Conservation (phyloP, 73 alveolate species). For the Paramecium octaurelia region DNA sequence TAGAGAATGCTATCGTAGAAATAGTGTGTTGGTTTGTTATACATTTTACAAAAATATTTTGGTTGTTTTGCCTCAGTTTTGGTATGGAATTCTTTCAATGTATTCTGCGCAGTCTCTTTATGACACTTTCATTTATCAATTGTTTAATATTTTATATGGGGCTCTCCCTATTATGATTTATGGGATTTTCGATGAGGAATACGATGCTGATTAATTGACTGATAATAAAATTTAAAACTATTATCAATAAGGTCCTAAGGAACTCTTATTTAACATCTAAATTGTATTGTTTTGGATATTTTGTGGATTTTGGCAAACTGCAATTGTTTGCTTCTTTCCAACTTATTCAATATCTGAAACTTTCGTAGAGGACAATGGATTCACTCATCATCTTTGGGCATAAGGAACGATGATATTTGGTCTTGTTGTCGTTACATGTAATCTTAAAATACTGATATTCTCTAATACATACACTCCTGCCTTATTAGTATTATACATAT, state of each 20-base stretch:
- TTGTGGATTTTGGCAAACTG: constrained; percentile 48
- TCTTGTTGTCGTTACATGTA: constrained; percentile 82
- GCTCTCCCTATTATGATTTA: constrained; percentile 86
- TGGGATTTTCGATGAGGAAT: constrained; percentile 90
- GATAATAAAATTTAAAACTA: constrained; percentile 25
- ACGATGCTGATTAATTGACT: constrained; percentile 40
- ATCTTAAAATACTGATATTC: constrained; percentile 79
- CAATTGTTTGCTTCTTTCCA: constrained; percentile 6
- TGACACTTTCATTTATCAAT: constrained; percentile 91
- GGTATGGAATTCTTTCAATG: constrained; percentile 79
- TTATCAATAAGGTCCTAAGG: constrained; percentile 49
- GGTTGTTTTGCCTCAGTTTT: constrained; percentile 79
- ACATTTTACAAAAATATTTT: constrained; percentile 87
- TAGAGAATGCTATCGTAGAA: constrained; percentile 89
- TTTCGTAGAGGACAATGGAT: constrained; percentile 41
- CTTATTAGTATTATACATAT: background rate
- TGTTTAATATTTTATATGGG: constrained; percentile 88
- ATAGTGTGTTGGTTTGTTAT: constrained; percentile 79
- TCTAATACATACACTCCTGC: constrained; percentile 71
- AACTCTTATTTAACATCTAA: constrained; percentile 9
- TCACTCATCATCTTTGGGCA: constrained; percentile 65
- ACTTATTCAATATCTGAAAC: constrained; percentile 28
- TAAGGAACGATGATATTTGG: constrained; percentile 88
- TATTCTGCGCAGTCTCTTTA: constrained; percentile 87
- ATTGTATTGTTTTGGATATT: constrained; percentile 37